phyloP scores from a whole-genome alignment of 106 monocot species.

The Allium sativum region DNA sequence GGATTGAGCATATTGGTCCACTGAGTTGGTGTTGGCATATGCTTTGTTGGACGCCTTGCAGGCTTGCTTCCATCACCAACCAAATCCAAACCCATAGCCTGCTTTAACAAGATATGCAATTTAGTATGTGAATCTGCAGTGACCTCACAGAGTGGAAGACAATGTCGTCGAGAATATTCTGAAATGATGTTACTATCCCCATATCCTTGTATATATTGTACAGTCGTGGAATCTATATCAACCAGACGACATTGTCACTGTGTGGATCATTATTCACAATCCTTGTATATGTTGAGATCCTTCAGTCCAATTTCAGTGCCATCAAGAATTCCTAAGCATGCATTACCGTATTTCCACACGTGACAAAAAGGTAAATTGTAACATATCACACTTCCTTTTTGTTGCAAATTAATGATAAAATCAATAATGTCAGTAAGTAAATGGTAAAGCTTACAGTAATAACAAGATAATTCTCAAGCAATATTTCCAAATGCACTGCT shows the following conservation, averaged over 20 bases:
- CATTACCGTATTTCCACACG: conserved; percentile 64
- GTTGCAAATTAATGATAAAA: too few species aligned
- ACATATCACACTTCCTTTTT: background rate
- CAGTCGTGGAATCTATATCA: conserved; percentile 95
- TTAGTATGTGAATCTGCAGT: conserved; percentile 94
- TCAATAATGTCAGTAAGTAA: background rate
- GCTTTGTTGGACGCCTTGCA: conserved; percentile 95
- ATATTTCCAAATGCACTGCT: conserved; percentile 32
- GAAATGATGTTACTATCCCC: conserved; percentile 99
- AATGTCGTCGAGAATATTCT: conserved; percentile 91
- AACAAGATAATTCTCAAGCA: conserved; percentile 44
- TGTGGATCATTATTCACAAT: conserved; percentile 96
- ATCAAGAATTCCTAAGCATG: conserved; percentile 84
- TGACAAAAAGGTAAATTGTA: background rate
- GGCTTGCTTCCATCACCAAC: conserved; percentile 99
- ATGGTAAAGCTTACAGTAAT: conserved; percentile 38
- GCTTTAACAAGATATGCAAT: conserved; percentile 84
- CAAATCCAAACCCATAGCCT: conserved; percentile 98
- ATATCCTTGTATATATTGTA: conserved; percentile 98
- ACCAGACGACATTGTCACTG: conserved; percentile 97
- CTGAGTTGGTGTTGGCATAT: conserved; percentile 91
- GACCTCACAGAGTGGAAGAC: conserved; percentile 98
- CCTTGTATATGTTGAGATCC: conserved; percentile 76
- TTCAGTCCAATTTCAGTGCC: conserved; percentile 52
- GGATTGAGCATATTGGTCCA: conserved; percentile 98